Evolutionary conservation across 345 rosid genomes (phyloP), one percentile per base, ranked within the genome.

Genomic region (Populus davidiana): DNA sequence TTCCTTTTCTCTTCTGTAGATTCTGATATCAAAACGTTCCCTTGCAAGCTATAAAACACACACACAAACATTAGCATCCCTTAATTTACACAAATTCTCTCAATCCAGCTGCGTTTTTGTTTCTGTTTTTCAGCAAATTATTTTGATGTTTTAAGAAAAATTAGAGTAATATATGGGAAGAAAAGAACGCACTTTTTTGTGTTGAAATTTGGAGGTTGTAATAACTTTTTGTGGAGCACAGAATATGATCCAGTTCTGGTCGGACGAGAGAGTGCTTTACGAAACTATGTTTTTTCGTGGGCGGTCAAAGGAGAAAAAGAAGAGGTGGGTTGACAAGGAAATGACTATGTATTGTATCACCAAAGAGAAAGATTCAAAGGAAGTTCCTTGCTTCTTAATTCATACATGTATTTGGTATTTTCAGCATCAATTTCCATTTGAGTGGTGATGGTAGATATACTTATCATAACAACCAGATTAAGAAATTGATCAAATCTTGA

Each of bases 131-230:
- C 63, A 56, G 8, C 63, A n/a, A 9, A 8, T 3, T 10, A 54
- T 21, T 13, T 8, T n/a, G 63, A 1, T 0, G 44, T n/a, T 21
- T 0, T 1, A 9, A 56, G 29, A 25, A n/a, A 56, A 56, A 0
- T 12, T 0, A n/a, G 63, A 59, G 63, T 23, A 33, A 33, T 13
- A 23, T 14, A 31, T 66, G 47, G 14, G 69, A 65, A 64, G 41
- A 69, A 73, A 76, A 68, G 67, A 69, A 9, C 11, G 36, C 56
- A 56, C 59, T 38, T 76, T 41, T 76, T 38, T 25, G 18, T 17
- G 63, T 36, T 68, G 67, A 52, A 68, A 1, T 36, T 33, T n/a
- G 47, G 21, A 68, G 6, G 6, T 14, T 20, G 4, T 21, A 35
- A 1, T 21, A 35, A 1, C 31, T 1, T 18, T 12, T 20, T 13